Conservation (phyloP, 306 rosid genomes). For the Prunus fruticosa region DNA sequence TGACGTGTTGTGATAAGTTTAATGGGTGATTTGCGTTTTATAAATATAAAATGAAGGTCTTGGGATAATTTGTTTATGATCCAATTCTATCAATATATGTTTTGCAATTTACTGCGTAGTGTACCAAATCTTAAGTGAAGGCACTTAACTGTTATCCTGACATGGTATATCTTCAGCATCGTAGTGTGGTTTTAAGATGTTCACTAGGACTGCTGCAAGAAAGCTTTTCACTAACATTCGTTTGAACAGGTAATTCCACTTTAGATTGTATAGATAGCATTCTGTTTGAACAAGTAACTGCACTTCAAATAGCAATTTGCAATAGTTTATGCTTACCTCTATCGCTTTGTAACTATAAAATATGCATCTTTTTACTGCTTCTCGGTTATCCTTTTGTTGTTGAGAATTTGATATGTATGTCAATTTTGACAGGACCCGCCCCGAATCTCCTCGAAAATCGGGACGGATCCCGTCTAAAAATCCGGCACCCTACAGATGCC, state of each 20-base stretch:
- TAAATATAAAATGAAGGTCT: slow-evolving; percentile 1
- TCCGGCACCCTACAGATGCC: too few species aligned
- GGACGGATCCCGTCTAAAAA: too few species aligned
- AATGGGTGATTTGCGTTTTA: slow-evolving; percentile 6
- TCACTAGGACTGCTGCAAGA: slow-evolving; percentile 89
- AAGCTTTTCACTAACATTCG: slow-evolving; percentile 83
- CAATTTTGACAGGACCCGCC: too few species aligned
- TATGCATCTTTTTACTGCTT: not conserved
- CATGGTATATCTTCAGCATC: slow-evolving; percentile 23
- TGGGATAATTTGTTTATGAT: not conserved
- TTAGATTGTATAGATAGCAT: not conserved
- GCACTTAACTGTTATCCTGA: slow-evolving; percentile 19
- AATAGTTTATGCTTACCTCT: not conserved
- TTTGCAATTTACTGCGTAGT: not conserved
- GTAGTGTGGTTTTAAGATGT: slow-evolving; percentile 98
- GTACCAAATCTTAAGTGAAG: slow-evolving; percentile 5
- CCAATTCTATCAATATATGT: not conserved
- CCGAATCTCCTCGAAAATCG: too few species aligned
- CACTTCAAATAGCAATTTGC: not conserved
- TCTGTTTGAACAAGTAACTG: not conserved
- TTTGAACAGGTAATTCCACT: slow-evolving; percentile 59
- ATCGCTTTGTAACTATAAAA: not conserved
- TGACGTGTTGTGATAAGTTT: slow-evolving; percentile 15
- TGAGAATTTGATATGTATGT: not conserved
- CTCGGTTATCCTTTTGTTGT: not conserved